These are phyloP conservation scores for Beta macrorhiza DNA, from an alignment of 179 eudicot genomes.

Conservation along the genomic window DNA sequence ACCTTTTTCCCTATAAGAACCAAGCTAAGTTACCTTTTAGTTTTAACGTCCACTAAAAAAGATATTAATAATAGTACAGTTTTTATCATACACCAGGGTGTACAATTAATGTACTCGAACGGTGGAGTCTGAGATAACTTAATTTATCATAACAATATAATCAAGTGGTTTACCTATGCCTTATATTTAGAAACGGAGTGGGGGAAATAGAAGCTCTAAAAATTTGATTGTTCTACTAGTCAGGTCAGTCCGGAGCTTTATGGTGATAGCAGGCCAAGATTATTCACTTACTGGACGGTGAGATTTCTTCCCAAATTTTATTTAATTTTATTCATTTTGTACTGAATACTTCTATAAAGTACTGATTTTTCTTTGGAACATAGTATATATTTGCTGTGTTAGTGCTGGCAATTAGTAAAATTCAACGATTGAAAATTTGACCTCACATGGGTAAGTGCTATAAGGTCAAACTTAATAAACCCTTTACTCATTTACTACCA, in stretches of 20 bases:
- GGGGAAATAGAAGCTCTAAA: slow-evolving; percentile 46
- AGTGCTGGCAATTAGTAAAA: background rate
- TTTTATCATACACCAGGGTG: no score
- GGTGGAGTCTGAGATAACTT: no score
- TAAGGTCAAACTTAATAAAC: slow-evolving; percentile 8
- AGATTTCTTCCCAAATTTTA: slow-evolving; percentile 9
- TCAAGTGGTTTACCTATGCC: background rate
- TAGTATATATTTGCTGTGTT: no score
- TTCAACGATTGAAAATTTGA: background rate
- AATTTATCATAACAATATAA: no score
- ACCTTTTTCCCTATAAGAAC: no score
- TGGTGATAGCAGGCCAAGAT: slow-evolving; percentile 95
- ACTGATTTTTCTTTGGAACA: no score
- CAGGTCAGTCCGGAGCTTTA: slow-evolving; percentile 99
- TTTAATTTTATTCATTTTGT: background rate
- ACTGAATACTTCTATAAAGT: no score
- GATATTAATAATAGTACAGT: no score
- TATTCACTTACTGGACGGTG: slow-evolving; percentile 99
- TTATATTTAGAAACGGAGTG: background rate
- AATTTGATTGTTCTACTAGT: slow-evolving; percentile 85
- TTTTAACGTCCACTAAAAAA: no score
- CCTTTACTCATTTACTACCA: background rate
- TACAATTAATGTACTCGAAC: no score
- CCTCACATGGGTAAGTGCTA: slow-evolving; percentile 8
- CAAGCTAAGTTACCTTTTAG: no score